Evolutionary conservation across 1,284 basidiomycete genomes (phyloP).

Genomic region (Irpex rosettiformis): DNA sequence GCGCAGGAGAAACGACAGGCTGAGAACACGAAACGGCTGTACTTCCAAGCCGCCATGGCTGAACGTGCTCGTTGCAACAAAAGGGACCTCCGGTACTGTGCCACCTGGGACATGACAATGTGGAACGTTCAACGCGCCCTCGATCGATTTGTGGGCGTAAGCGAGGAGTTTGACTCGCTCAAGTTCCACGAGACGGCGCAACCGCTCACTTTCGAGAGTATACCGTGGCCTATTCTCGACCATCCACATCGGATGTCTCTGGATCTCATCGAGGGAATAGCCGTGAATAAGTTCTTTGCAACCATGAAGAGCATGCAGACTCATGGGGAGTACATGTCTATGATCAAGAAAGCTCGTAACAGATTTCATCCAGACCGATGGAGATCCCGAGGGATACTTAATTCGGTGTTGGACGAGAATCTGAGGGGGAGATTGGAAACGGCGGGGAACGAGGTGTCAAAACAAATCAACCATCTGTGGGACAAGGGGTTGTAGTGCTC

Average conservation of each 20-base stretch:
- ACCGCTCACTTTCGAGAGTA: conserved; percentile 48
- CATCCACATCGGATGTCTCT: conserved; percentile 36
- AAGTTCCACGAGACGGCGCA: conserved; percentile 45
- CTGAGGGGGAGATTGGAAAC: conserved; percentile 49
- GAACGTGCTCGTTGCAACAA: conserved; percentile 25
- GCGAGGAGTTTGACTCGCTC: conserved; percentile 54
- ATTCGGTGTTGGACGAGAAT: conserved; percentile 42
- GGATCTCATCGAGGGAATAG: conserved; percentile 59
- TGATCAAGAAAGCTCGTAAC: conserved; percentile 59
- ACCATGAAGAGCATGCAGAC: conserved; percentile 43
- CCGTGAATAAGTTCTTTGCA: conserved; percentile 63
- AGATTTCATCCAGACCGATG: conserved; percentile 58
- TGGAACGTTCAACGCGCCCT: not conserved
- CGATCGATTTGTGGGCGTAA: conserved; percentile 47
- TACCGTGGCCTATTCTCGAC: conserved; percentile 65
- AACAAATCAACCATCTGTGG: conserved; percentile 54
- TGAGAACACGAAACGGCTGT: conserved; percentile 18
- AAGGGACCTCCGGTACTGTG: conserved; percentile 30
- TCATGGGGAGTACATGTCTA: conserved; percentile 44
- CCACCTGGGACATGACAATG: conserved; percentile 42
- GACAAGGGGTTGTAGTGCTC: not conserved
- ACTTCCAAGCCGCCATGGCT: conserved; percentile 31
- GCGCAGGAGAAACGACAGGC: conserved; percentile 7
- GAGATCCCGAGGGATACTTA: conserved; percentile 45
- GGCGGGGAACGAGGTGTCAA: conserved; percentile 50